These are phyloP conservation scores for Lumnitzera racemosa DNA, from an alignment of 345 rosid species.

Conservation along the genomic window DNA sequence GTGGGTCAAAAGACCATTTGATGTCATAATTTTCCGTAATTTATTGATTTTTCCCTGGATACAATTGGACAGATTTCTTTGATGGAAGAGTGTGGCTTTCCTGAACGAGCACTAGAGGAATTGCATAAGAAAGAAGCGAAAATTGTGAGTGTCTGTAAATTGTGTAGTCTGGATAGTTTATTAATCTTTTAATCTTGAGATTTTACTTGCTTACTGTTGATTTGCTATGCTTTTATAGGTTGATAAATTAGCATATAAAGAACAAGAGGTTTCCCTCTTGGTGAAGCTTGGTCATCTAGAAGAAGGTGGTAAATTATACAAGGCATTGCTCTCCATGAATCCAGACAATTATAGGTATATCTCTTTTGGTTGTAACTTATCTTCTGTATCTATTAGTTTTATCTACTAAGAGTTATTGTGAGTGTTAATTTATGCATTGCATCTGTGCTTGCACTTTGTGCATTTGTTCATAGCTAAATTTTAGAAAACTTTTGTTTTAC, in stretches of 20 bases:
- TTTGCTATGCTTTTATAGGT: conserved; percentile 45
- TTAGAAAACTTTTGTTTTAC: background rate
- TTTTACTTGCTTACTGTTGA: conserved; percentile 10
- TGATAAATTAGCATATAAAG: conserved; percentile 73
- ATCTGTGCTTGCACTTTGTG: too few relatives aligned
- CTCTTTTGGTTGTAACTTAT: background rate
- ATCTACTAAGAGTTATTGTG: too few relatives aligned
- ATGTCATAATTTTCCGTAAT: too few relatives aligned
- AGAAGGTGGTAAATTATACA: conserved; percentile 72
- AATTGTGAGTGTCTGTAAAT: conserved; percentile 51
- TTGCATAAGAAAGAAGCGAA: conserved; percentile 62
- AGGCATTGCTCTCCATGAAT: conserved; percentile 70
- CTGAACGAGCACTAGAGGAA: conserved; percentile 76
- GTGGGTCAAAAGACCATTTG: too few relatives aligned
- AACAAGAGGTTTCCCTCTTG: conserved; percentile 82
- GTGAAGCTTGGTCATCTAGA: conserved; percentile 64
- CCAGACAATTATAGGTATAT: conserved; percentile 95
- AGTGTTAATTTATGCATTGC: too few relatives aligned
- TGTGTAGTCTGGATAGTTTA: conserved; percentile 2
- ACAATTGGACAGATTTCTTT: conserved; percentile 55
- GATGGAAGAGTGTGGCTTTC: conserved; percentile 71
- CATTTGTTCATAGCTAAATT: too few relatives aligned
- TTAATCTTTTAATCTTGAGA: background rate
- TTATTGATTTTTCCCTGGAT: background rate
- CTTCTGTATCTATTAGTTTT: background rate